Evolutionary conservation across 768 basidiomycete genomes (phyloP), one percentile per base, ranked within the genome.

Genomic region (Tremella yokohamensis): DNA sequence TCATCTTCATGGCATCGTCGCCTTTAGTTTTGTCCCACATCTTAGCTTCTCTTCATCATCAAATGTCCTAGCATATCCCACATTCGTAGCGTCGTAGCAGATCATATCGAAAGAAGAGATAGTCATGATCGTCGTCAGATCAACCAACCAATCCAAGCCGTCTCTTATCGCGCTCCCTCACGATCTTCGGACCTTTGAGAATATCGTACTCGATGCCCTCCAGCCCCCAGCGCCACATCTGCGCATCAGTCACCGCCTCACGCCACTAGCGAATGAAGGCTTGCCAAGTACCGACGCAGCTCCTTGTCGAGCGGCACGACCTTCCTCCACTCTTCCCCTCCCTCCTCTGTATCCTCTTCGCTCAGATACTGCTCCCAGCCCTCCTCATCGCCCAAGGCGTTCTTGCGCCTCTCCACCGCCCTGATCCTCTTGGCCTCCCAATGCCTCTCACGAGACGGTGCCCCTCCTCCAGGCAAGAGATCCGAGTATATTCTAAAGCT

Each of bases 221-320:
- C 34, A 79, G 78, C 1, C 86, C 86, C 87, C 87, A 88, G 70
- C 83, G 84, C 87, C 86, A 88, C 58, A 80, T 83, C 87, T 88
- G 45, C 40, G n/a, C 25, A 26, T 15, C 18, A n/a, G 42, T 19
- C 29, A 37, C 38, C 19, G 42, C 45, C 26, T 37, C 34, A 2
- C 12, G 37, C n/a, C 22, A 20, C 25, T 47, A 53, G 49, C 13
- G 16, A 18, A 50, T 15, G 40, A 53, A 22, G 11, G 29, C 84
- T 61, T 62, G 86, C 87, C 70, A 88, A 66, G 66, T 85, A 88
- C 52, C 81, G 80, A 38, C 84, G 75, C 22, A 89, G 78, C 57
- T 87, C 85, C 74, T 89, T 89, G 69, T 89, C 87, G 25, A 61
- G 60, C 0, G 88, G 86, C 65, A 80, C 76, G 13, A 88, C 86